Base-by-base conservation (phyloP, 2,329 filamentous ascomycete species). In the Fusarium acutatum region DNA sequence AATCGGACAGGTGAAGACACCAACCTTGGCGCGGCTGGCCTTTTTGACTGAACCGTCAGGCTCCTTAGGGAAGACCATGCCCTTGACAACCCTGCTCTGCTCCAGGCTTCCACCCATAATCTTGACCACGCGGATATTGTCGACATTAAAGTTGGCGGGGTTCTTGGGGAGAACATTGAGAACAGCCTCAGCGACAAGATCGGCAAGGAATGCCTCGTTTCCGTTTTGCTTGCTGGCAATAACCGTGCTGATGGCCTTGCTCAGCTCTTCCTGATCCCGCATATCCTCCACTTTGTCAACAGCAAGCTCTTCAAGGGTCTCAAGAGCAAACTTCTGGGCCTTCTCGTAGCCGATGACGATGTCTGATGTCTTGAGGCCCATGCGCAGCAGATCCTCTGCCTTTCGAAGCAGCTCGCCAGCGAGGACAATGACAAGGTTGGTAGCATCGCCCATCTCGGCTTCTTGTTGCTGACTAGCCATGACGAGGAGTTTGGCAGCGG, bases 381-480 rank as follows among this genome's bases (percentile, higher is more conserved):
- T 96, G 70, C 96, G 91, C 79, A 99, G 87, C 81, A 99, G 87
- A 83, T 98, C 95, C 87, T 99, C 96, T 17, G 97, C 97, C 87
- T 99, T 98, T 86, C 94, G 95, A 78, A 99, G 87, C 79, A 99
- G 87, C 87, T 99, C 96, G 74, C 97, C 96, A 10, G 96, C 96
- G 71, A 99, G 87, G 61, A 99, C 89, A 80, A 99, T 98, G 79
- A 99, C 96, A 82, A 99, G 86, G 85, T 99, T 99, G 66, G 96
- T 99, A 63, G 94, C 96, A 85, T 99, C 97, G 67, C 96, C 96
- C 94, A 99, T 97, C 90, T 99, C 96, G 46, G 95, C 91, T 84
- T 99, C 97, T 85, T 99, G 97, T 86, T 99, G 96, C 85, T 99
- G 96, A 83, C 93, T 96, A 70, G 96, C 96, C 97, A 99, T 99